These are phyloP conservation scores for Erucastrum elatum DNA, from an alignment of 345 rosid genomes.

Conservation along the genomic window DNA sequence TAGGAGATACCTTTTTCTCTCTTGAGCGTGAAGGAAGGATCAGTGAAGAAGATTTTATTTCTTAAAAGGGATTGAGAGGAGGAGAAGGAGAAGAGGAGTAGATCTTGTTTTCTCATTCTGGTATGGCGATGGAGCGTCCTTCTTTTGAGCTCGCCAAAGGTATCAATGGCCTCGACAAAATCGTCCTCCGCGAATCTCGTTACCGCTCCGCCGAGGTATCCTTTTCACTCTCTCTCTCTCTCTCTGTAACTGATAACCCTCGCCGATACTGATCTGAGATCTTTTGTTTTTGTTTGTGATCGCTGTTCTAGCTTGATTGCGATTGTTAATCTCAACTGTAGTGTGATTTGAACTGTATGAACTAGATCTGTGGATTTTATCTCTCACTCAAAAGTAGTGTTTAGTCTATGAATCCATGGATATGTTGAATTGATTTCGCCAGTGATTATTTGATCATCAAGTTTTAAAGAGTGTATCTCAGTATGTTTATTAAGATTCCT, in stretches of 20 bases:
- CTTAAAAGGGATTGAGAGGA: neutral
- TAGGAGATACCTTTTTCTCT: neutral
- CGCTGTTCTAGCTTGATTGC: constrained; percentile 6
- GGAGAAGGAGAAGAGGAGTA: neutral
- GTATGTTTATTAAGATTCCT: neutral
- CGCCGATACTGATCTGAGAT: constrained; percentile 7
- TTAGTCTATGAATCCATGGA: neutral
- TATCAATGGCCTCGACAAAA: constrained; percentile 72
- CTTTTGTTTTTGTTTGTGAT: constrained; percentile 4
- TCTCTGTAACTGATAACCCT: neutral
- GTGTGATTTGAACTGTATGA: constrained; percentile 20
- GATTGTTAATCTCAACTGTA: constrained; percentile 14
- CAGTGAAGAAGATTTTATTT: neutral
- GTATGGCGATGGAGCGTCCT: constrained; percentile 46
- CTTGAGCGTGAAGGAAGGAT: constrained; percentile 15
- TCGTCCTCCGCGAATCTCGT: constrained; percentile 69
- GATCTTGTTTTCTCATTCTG: constrained; percentile 12
- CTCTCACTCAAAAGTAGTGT: neutral
- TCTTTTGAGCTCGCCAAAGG: constrained; percentile 57
- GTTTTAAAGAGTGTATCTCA: no score
- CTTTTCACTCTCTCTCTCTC: neutral
- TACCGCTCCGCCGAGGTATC: constrained; percentile 77
- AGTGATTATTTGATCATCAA: no score
- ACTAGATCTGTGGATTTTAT: constrained; percentile 16
- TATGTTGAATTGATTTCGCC: neutral